Base-by-base conservation (phyloP, 2,329 filamentous ascomycete species). In the Penicillium palitans region DNA sequence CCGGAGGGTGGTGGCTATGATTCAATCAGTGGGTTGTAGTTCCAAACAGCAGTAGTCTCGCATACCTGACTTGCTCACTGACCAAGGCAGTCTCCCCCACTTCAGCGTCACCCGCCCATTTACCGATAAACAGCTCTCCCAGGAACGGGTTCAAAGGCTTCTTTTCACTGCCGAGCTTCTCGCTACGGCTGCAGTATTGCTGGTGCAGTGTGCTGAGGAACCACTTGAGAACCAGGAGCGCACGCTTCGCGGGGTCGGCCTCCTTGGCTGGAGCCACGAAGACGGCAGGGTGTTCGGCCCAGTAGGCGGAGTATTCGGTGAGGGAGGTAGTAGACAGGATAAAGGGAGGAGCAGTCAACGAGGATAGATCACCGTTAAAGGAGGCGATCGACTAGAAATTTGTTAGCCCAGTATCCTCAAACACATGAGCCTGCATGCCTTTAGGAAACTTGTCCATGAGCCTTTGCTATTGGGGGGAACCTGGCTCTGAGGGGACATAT, bases 131-230 rank as follows among this genome's bases (percentile, higher is more conserved):
- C 35, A 98, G 84, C 80, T 99, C 93, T 57, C 93, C 93, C 37
- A 99, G 79, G 78, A 99, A 98, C 0, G 95, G 95, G 72, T 99
- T 98, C 59, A 99, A 79, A 2, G 93, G 93, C 81, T 98, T 99
- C 86, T 98, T 98, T 82, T 97, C 93, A 71, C 91, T 95, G 50
- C 91, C 92, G 63, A 87, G 77, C 74, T 87, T 87, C 73, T 97
- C 93, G 72, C 90, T 96, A 59, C 86, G 80, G 67, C 81, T 86
- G 67, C 83, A 84, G 73, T 89, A 89, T 53, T 96, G 91, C 76
- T 96, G 91, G 80, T 95, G 96, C 52, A 98, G 82, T 4, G 93
- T 96, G 70, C 87, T 93, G 55, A 98, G 79, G 79, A 97, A 98
- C 93, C 93, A 98, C 77, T 93, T 96, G 68, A 97, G 80, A n/a